Evolutionary conservation across 495 filamentous ascomycete species (phyloP), one percentile per base, ranked within the genome.

Genomic region (Neurospora sp.): DNA sequence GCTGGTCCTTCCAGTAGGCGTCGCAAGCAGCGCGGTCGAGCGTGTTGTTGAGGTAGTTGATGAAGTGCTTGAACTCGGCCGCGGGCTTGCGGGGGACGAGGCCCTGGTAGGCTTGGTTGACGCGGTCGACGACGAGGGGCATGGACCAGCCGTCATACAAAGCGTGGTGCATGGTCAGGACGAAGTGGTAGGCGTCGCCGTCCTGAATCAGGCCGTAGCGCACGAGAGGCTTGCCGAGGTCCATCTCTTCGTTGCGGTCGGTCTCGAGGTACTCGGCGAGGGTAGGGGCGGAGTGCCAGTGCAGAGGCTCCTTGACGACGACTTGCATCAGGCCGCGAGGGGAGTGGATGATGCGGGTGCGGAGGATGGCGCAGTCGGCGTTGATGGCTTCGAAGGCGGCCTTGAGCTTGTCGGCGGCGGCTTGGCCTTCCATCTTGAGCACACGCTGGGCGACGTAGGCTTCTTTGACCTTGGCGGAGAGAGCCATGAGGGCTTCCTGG

Each of bases 61-160:
- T 84, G 38, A 86, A 86, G 49, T 83, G 76, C 75, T 81, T 82
- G 78, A 86, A 86, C 12, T 83, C 79, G 16, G 83, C 79, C 2
- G 83, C 78, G 6, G 83, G 83, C 80, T 88, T 86, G 72, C 85
- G 87, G 0, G 77, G 77, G 10, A 72, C 14, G 6, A 78, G 76
- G 14, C 78, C 77, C 6, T 75, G 72, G 66, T 85, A 86, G 8
- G 80, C 77, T 8, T 77, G 77, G 70, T 85, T 85, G 27, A 91
- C 85, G 71, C 87, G 82, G 18, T 89, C 81, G 7, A 90, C 81
- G 14, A 91, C 82, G 0, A 91, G 76, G 7, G 84, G 83, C 79
- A 90, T 85, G 9, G 86, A 89, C 88, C 90, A 92, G 20, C 90
- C 90, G 71, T 93, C 91, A 73, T 92, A 93, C 3, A 93, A 77